A percentile compares a stretch with the other conserved stretches of the same genome.
phyloP scores from a whole-genome alignment of 2,329 filamentous ascomycete species.

The Scedosporium aurantiacum region DNA sequence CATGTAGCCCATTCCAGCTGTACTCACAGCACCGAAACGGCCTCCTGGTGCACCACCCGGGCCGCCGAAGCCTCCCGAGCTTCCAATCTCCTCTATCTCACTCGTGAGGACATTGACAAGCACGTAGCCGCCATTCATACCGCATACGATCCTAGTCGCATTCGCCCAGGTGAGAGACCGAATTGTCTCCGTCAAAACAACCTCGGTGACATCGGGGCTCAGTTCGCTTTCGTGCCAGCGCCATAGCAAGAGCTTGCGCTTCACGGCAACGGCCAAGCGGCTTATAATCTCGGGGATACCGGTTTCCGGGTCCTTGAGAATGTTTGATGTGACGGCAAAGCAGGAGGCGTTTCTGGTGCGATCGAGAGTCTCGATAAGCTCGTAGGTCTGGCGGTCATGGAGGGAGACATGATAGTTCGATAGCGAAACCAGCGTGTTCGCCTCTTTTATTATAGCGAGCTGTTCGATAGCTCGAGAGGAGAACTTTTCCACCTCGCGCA shows the following conservation, averaged over 20 bases:
- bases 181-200: slow-evolving; percentile 70
- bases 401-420: slow-evolving; percentile 84
- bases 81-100: slow-evolving; percentile 66
- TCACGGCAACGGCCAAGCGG: slow-evolving; percentile 81
- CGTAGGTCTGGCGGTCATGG: slow-evolving; percentile 78
- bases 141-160: slow-evolving; percentile 75
- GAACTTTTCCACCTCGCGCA: slow-evolving; percentile 91
- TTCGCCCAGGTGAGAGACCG: slow-evolving; percentile 87
- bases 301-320: slow-evolving; percentile 77
- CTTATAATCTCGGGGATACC: slow-evolving; percentile 90
- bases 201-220: slow-evolving; percentile 59
- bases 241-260: slow-evolving; percentile 82
- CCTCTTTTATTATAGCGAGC: slow-evolving; percentile 90
- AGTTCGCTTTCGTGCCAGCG: slow-evolving; percentile 95
- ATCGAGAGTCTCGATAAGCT: slow-evolving; percentile 65
- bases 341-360: slow-evolving; percentile 80
- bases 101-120: slow-evolving; percentile 74
- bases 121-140: slow-evolving; percentile 84
- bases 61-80: slow-evolving; percentile 60
- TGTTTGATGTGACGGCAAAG: slow-evolving; percentile 92
- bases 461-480: slow-evolving; percentile 83
- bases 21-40: slow-evolving; percentile 72
- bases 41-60: slow-evolving; percentile 51
- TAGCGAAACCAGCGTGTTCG: slow-evolving; percentile 79
- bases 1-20: slow-evolving; percentile 91